Evolutionary conservation across 108 stramenopile species (phyloP).

Genomic region (Pseudonitzschia multistriata): DNA sequence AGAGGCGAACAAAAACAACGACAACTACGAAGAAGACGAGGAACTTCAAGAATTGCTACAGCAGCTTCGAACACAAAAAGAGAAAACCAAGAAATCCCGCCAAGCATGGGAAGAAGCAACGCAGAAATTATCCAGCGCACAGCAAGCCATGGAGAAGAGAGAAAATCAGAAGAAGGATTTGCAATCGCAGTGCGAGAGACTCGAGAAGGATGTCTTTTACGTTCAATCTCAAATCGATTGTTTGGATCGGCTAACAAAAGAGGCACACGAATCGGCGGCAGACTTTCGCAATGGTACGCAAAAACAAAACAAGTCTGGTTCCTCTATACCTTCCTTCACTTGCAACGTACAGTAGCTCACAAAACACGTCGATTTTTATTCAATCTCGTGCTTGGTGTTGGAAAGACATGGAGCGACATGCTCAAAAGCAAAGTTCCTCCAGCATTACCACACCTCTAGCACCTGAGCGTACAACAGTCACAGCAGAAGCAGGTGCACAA

Average conservation of each 20-base stretch:
- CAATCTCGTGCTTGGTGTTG: background rate
- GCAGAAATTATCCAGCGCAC: background rate
- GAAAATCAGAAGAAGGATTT: background rate
- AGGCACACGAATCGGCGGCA: background rate
- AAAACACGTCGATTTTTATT: background rate
- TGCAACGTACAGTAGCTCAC: background rate
- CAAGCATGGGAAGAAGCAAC: background rate
- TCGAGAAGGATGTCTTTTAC: background rate
- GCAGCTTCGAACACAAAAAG: background rate
- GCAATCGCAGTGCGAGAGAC: background rate
- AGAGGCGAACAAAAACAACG: background rate
- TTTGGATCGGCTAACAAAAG: background rate
- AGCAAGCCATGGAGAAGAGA: background rate
- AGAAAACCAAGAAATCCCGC: background rate
- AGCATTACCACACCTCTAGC: too few species aligned
- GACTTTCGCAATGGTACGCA: background rate
- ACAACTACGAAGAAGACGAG: background rate
- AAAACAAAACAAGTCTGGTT: too few species aligned
- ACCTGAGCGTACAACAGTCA: too few species aligned
- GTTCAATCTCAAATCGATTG: slow-evolving; percentile 2
- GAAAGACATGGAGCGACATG: too few species aligned
- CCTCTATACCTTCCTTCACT: too few species aligned
- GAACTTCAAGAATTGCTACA: background rate
- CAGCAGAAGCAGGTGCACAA: too few species aligned
- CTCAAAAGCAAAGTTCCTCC: too few species aligned